Evolutionary conservation across 2,329 filamentous ascomycete genomes (phyloP), one percentile per base, ranked within the genome.

Genomic region (Pseudopithomyces maydicus): DNA sequence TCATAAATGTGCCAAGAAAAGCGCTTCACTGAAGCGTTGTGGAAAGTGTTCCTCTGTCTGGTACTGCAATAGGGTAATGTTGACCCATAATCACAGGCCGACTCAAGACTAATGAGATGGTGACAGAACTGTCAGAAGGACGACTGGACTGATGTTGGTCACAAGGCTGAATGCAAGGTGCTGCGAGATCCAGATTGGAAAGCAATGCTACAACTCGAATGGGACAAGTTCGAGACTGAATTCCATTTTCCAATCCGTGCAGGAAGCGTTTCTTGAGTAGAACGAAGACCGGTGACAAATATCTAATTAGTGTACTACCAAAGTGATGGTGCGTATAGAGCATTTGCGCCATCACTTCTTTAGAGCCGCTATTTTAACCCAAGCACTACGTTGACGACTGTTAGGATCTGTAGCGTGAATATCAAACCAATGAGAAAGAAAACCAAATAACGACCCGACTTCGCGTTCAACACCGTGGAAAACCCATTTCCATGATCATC

Each of bases 11-110:
- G 29, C 41, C 19, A 55, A 48, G 22, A 56, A 57, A 36, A 39
- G n/a, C n/a, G 23, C 48, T 7, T 52, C 49, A 22, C 33, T 57
- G 35, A 56, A 59, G 15, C 41, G 39, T 36, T 59, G 54, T 35
- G 43, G 46, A 10, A 56, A 45, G 50, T 59, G 57, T 46, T 44
- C 22, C 19, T 47, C 44, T 43, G 53, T 56, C 49, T 59, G 57
- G 57, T 59, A 59, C 52, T 59, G 54, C 38, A 46, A 59, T 46
- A 57, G 26, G 32, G 54, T 59, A 57, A 55, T 44, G 6, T 22
- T 26, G 17, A 14, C 32, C 14, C 32, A 7, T 14, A 33, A 33
- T 33, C 14, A 7, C 7, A 7, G 7, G 14, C 7, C 14, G 7
- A 14, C 32, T 33, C 32, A 33, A 7, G 7, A 33, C 14, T 33